Conservation (phyloP, 2,329 filamentous ascomycete genomes). For the Verticillium tricorpus region DNA sequence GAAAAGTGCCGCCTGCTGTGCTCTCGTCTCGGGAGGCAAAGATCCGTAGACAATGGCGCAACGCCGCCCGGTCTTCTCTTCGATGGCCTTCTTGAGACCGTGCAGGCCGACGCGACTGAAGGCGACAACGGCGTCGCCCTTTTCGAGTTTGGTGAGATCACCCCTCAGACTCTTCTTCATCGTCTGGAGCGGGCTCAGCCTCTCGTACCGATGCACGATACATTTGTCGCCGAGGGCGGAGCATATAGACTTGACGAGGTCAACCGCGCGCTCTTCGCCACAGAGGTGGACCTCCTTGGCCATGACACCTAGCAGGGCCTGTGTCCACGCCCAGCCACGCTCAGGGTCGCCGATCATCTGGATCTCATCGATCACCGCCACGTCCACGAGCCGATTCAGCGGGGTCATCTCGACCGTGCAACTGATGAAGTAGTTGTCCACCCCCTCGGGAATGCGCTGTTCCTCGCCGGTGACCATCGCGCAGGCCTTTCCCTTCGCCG, state of each 20-base stretch:
- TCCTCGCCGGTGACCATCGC: constrained; percentile 90
- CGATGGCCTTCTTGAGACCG: constrained; percentile 71
- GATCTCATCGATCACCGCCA: constrained; percentile 96
- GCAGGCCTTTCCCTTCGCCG: constrained; percentile 70
- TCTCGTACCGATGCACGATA: constrained; percentile 75
- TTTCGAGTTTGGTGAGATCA: constrained; percentile 63
- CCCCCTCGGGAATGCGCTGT: constrained; percentile 60
- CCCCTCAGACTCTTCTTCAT: constrained; percentile 59
- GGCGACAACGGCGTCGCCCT: constrained; percentile 85
- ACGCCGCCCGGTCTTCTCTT: constrained; percentile 68
- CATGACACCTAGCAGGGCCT: constrained; percentile 80
- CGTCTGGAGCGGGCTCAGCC: constrained; percentile 72
- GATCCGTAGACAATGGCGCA: constrained; percentile 93
- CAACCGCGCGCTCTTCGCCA: constrained; percentile 79
- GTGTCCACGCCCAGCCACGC: constrained; percentile 92
- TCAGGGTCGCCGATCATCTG: constrained; percentile 85
- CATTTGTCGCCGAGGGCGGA: constrained; percentile 77
- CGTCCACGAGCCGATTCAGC: constrained; percentile 59
- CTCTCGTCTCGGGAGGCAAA: constrained; percentile 86
- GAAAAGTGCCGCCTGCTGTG: constrained; percentile 86
- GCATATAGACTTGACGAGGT: constrained; percentile 73
- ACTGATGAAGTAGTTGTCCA: constrained; percentile 61
- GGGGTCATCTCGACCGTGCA: constrained; percentile 91
- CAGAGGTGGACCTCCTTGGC: constrained; percentile 91
- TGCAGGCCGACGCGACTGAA: constrained; percentile 85